These are phyloP conservation scores for Leishmania tropica DNA, from an alignment of 208 protist genomes.

Conservation along the genomic window DNA sequence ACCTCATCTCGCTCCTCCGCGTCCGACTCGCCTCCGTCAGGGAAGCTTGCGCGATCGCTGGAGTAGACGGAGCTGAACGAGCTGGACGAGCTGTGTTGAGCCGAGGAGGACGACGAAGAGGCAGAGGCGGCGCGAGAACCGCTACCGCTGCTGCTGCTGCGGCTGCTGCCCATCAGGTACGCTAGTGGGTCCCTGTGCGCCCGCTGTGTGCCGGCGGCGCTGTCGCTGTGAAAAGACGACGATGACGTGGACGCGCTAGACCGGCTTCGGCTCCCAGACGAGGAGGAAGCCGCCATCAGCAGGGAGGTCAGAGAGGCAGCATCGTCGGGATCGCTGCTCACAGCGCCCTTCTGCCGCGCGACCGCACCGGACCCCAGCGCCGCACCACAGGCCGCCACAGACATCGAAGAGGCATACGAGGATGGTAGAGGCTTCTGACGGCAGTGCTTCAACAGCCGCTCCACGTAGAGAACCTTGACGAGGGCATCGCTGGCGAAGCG, in stretches of 20 bases:
- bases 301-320: slow-evolving; percentile 22
- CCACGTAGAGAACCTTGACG: slow-evolving; percentile 67
- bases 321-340: slow-evolving; percentile 5
- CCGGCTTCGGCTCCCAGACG: slow-evolving; percentile 1
- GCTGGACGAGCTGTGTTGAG: slow-evolving; percentile 19
- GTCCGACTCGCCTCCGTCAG: slow-evolving; percentile 12
- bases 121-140: not conserved
- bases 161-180: not conserved
- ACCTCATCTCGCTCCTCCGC: slow-evolving; percentile 5
- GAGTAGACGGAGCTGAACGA: slow-evolving; percentile 49
- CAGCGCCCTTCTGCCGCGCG: not conserved
- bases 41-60: slow-evolving; percentile 41
- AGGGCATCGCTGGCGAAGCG: slow-evolving; percentile 67
- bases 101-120: slow-evolving; percentile 17
- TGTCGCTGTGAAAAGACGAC: not conserved
- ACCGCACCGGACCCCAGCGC: no score
- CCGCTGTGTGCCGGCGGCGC: not conserved
- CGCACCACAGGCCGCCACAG: not conserved
- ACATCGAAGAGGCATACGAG: not conserved
- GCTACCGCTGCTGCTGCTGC: not conserved
- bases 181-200: not conserved
- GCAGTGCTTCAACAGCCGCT: slow-evolving; percentile 49
- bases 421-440: slow-evolving; percentile 15
- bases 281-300: slow-evolving; percentile 25
- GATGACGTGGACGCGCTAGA: not conserved